A percentile compares a stretch with the other conserved stretches of the same genome.
These are phyloP conservation scores for Yarrowia galli DNA, from an alignment of 1,139 yeast species.

Conservation along the genomic window DNA sequence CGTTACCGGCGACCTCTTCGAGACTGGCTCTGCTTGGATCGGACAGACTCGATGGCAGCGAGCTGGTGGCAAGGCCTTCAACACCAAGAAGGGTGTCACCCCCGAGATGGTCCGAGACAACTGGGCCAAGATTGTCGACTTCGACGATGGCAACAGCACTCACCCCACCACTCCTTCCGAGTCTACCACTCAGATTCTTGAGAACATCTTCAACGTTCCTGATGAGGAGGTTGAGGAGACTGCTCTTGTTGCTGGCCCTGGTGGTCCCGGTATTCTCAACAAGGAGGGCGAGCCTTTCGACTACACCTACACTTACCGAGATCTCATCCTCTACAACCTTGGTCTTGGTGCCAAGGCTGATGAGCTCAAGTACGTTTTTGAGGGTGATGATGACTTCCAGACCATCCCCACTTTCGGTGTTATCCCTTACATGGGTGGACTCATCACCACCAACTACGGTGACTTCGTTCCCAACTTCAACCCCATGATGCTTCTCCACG, in stretches of 20 bases:
- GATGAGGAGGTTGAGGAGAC: slow-evolving; percentile 57
- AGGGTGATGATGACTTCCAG: slow-evolving; percentile 77
- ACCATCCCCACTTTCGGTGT: slow-evolving; percentile 95
- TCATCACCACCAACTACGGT: slow-evolving; percentile 61
- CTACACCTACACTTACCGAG: slow-evolving; percentile 67
- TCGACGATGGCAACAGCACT: slow-evolving; percentile 61
- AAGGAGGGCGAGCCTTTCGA: slow-evolving; percentile 62
- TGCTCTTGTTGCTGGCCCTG: slow-evolving; percentile 48
- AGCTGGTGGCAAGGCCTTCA: slow-evolving; percentile 79
- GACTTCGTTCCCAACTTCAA: slow-evolving; percentile 79
- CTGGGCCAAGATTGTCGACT: slow-evolving; percentile 72
- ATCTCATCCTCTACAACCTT: slow-evolving; percentile 83
- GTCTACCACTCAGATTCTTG: slow-evolving; percentile 77
- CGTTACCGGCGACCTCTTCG: slow-evolving; percentile 70
- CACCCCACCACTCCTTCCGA: slow-evolving; percentile 74
- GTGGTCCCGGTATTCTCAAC: slow-evolving; percentile 60
- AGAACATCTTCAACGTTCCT: slow-evolving; percentile 62
- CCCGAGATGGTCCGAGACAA: slow-evolving; percentile 77
- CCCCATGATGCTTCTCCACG: slow-evolving; percentile 85
- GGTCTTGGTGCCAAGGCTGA: slow-evolving; percentile 86
- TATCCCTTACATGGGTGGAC: slow-evolving; percentile 69
- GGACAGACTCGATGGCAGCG: slow-evolving; percentile 97
- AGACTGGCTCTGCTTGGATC: slow-evolving; percentile 91
- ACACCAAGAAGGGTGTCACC: slow-evolving; percentile 58
- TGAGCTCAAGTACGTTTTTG: slow-evolving; percentile 83